Evolutionary conservation across 257 asterid species (phyloP).

Genomic region (Solanum gracilifrons): DNA sequence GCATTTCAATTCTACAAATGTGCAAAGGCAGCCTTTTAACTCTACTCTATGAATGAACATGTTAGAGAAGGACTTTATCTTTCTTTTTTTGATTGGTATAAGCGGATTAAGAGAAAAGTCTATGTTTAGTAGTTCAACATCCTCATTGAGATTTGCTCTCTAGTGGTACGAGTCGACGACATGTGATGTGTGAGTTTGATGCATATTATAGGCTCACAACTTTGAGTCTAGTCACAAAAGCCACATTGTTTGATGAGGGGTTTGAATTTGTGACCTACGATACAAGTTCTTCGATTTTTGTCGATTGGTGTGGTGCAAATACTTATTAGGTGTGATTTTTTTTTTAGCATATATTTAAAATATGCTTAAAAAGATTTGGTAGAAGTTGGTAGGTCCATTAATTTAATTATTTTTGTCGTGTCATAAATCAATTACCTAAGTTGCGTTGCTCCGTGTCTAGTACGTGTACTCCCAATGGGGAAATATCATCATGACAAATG

Average conservation of each 20-base stretch:
- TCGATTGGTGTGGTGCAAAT: background rate
- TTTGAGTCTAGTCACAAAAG: background rate
- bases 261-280: background rate
- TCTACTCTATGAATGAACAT: background rate
- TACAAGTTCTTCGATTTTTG: background rate
- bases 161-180: background rate
- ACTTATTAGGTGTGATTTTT: background rate
- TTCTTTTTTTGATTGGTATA: background rate
- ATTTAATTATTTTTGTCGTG: background rate
- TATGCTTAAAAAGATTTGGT: background rate
- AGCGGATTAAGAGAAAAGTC: background rate
- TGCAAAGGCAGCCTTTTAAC: background rate
- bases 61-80: background rate
- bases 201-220: background rate
- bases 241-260: too few relatives aligned
- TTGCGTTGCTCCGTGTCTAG: background rate
- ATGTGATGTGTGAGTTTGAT: background rate
- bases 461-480: background rate
- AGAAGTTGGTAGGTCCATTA: background rate
- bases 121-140: background rate
- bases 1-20: background rate
- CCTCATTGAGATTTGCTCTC: background rate
- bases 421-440: background rate
- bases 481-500: background rate
- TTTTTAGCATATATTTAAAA: background rate